phyloP scores from a whole-genome alignment of 2,329 filamentous ascomycete genomes.

The Aspergillus costaricaensis region DNA sequence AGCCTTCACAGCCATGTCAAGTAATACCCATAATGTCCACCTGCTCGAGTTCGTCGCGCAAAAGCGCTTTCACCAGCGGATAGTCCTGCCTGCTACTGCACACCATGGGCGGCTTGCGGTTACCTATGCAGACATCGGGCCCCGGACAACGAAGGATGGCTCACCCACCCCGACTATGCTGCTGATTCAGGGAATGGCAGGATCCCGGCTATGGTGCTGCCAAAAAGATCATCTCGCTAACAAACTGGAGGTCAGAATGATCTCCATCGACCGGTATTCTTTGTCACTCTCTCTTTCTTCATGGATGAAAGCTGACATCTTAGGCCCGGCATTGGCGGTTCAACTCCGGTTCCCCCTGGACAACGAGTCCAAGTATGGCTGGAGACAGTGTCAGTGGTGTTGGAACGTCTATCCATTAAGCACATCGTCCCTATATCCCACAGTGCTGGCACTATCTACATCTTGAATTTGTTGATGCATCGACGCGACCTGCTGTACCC shows the following conservation, averaged over 20 bases:
- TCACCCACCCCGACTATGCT: not conserved
- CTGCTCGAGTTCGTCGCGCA: not conserved
- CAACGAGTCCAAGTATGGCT: slow-evolving; percentile 2
- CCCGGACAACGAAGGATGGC: not conserved
- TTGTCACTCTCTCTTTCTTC: not conserved
- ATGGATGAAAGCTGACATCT: not conserved
- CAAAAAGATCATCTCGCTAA: slow-evolving; percentile 1
- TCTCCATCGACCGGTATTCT: slow-evolving; percentile 1
- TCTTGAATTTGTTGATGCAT: not conserved
- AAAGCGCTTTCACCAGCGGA: slow-evolving; percentile 2
- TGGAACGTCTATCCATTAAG: slow-evolving; percentile 1
- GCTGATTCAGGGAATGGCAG: not conserved
- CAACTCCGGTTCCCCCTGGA: not conserved
- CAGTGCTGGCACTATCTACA: slow-evolving; percentile 1
- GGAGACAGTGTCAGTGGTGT: not conserved
- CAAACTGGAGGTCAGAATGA: not conserved
- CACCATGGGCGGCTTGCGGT: not conserved
- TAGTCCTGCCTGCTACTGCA: not conserved
- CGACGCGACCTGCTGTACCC: not conserved
- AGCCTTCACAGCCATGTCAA: not conserved
- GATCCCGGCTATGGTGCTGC: not conserved
- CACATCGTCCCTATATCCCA: slow-evolving; percentile 1
- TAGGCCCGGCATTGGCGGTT: slow-evolving; percentile 1
- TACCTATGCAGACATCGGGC: slow-evolving; percentile 1
- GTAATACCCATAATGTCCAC: not conserved